Evolutionary conservation across 257 asterid species (phyloP).

Genomic region (Sherardia arvensis): DNA sequence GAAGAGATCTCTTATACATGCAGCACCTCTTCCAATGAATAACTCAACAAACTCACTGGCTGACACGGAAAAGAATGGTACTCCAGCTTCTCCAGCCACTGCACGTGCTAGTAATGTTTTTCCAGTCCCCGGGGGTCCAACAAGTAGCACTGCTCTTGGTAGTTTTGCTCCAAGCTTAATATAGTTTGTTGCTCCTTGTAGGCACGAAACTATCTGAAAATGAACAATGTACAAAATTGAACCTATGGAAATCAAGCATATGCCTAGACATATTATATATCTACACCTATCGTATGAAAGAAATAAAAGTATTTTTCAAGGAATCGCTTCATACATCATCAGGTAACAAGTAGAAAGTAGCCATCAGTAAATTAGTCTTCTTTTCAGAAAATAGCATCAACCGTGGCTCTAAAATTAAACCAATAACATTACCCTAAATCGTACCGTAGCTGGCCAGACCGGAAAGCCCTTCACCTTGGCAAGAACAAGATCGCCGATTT

Average conservation of each 20-base stretch:
- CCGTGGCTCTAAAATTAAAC: neutral
- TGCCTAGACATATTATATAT: neutral
- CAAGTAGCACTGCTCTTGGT: conserved; percentile 89
- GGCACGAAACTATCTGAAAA: conserved; percentile 73
- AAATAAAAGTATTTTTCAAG: too few species aligned
- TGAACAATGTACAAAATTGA: conserved; percentile 5
- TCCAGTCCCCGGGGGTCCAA: conserved; percentile 99
- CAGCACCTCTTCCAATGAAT: conserved; percentile 97
- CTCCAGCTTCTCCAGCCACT: conserved; percentile 96
- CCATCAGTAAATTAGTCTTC: neutral
- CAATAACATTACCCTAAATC: too few species aligned
- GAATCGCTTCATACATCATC: neutral
- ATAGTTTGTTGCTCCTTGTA: conserved; percentile 84
- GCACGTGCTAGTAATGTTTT: conserved; percentile 95
- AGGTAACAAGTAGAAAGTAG: neutral
- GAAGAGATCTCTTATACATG: conserved; percentile 89
- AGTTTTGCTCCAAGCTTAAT: conserved; percentile 87
- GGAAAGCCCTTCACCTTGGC: too few species aligned
- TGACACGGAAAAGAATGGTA: conserved; percentile 89
- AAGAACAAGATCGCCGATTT: too few species aligned
- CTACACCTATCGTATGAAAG: neutral
- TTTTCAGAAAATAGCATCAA: neutral
- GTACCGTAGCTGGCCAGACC: too few species aligned
- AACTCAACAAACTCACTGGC: conserved; percentile 98
- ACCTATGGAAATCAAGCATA: neutral